Conservation (phyloP, 768 basidiomycete species). For the Termitomyces sp. region DNA sequence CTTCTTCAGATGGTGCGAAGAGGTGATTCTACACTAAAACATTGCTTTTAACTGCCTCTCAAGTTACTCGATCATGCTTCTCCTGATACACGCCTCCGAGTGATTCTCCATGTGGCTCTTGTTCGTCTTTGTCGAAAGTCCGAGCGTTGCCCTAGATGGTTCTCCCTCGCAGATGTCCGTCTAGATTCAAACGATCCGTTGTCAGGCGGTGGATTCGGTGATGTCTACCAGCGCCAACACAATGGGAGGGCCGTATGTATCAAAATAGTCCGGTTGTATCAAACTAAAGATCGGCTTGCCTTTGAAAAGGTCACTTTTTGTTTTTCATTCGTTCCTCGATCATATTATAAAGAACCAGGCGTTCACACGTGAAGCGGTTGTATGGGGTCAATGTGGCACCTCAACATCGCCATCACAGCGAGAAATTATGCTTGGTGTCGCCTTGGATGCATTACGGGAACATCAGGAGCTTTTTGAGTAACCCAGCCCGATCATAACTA, state of each 20-base stretch:
- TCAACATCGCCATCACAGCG: constrained; percentile 15
- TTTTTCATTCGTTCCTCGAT: background rate
- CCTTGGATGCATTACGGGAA: constrained; percentile 32
- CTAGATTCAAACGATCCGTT: background rate
- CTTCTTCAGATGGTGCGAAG: constrained; percentile 2
- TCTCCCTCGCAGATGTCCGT: constrained; percentile 11
- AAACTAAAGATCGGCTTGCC: constrained; percentile 10
- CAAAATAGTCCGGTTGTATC: constrained; percentile 19
- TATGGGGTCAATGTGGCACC: constrained; percentile 10
- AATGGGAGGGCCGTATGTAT: constrained; percentile 16
- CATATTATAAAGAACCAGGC: constrained; percentile 7
- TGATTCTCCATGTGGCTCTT: constrained; percentile 13
- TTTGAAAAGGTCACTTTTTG: constrained; percentile 16
- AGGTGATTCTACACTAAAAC: background rate
- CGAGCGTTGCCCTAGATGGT: constrained; percentile 20
- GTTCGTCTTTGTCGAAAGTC: constrained; percentile 19
- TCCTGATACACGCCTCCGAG: constrained; percentile 3
- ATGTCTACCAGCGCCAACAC: constrained; percentile 20
- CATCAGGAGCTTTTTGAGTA: constrained; percentile 17
- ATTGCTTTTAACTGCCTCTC: background rate
- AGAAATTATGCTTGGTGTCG: constrained; percentile 25
- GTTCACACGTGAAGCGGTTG: constrained; percentile 6
- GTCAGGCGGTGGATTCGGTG: constrained; percentile 20
- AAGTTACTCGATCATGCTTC: constrained; percentile 13
- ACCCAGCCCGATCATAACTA: background rate